Evolutionary conservation across 106 monocot genomes (phyloP).

Genomic region (Acanthochlamys bracteata): DNA sequence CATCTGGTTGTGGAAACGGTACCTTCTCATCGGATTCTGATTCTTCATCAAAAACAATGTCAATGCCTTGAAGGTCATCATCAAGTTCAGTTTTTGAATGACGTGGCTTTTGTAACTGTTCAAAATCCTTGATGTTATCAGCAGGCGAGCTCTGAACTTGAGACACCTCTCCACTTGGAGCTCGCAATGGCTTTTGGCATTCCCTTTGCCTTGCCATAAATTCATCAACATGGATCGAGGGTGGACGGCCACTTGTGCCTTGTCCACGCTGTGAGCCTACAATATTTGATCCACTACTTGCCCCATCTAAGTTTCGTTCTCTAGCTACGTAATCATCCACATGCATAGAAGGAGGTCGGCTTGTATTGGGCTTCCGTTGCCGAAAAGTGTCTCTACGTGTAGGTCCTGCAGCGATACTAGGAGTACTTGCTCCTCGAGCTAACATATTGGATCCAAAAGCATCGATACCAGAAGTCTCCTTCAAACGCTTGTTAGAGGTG

Average conservation of each 20-base stretch:
- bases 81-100: constrained; percentile 62
- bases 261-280: constrained; percentile 60
- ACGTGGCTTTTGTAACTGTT: constrained; percentile 46
- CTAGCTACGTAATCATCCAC: constrained; percentile 99
- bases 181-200: constrained; percentile 56
- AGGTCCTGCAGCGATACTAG: constrained; percentile 36
- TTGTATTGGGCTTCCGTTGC: constrained; percentile 96
- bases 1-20: constrained; percentile 86
- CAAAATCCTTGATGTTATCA: constrained; percentile 27
- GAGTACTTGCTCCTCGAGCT: constrained; percentile 38
- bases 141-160: constrained; percentile 31
- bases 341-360: constrained; percentile 99
- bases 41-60: constrained; percentile 96
- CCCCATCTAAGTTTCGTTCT: constrained; percentile 87
- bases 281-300: constrained; percentile 48
- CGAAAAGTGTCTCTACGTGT: constrained; percentile 93
- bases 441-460: constrained; percentile 38
- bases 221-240: constrained; percentile 99
- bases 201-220: constrained; percentile 97
- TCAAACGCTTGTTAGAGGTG: constrained; percentile 39
- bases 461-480: constrained; percentile 58
- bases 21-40: constrained; percentile 85
- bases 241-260: constrained; percentile 77
- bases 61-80: constrained; percentile 83
- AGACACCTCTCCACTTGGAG: constrained; percentile 33